These are phyloP conservation scores for Didymella sp. DNA, from an alignment of 2,329 filamentous ascomycete species.

Conservation along the genomic window DNA sequence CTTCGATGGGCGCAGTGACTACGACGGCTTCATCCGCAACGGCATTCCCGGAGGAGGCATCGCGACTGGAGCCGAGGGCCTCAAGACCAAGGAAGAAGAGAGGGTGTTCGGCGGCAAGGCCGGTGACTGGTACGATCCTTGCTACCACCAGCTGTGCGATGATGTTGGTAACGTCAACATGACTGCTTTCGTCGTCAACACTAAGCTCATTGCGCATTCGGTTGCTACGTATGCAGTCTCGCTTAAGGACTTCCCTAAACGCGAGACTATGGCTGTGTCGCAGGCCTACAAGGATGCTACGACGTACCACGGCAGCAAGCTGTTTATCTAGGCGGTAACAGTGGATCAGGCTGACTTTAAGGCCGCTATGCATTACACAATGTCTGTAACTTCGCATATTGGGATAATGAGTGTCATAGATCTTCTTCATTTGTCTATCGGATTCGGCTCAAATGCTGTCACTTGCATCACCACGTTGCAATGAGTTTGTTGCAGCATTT, in stretches of 20 bases:
- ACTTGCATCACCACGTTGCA: no score
- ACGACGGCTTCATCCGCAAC: constrained; percentile 51
- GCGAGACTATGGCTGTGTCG: constrained; percentile 27
- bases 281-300: constrained; percentile 29
- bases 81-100: constrained; percentile 50
- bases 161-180: constrained; percentile 49
- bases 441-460: no score
- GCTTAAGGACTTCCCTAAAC: constrained; percentile 47
- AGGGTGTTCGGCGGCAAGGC: constrained; percentile 49
- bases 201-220: constrained; percentile 50
- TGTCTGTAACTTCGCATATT: no score
- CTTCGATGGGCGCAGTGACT: constrained; percentile 52
- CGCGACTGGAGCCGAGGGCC: constrained; percentile 51
- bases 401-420: no score
- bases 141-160: constrained; percentile 52
- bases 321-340: constrained; percentile 35
- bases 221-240: constrained; percentile 47
- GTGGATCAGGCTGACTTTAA: neutral
- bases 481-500: no score
- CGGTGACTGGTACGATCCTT: constrained; percentile 50
- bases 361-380: neutral
- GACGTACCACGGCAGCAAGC: constrained; percentile 47
- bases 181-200: constrained; percentile 50
- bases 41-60: constrained; percentile 52
- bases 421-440: no score